Base-by-base conservation (phyloP, 1,284 basidiomycete genomes). In the Ustilago trichophora region DNA sequence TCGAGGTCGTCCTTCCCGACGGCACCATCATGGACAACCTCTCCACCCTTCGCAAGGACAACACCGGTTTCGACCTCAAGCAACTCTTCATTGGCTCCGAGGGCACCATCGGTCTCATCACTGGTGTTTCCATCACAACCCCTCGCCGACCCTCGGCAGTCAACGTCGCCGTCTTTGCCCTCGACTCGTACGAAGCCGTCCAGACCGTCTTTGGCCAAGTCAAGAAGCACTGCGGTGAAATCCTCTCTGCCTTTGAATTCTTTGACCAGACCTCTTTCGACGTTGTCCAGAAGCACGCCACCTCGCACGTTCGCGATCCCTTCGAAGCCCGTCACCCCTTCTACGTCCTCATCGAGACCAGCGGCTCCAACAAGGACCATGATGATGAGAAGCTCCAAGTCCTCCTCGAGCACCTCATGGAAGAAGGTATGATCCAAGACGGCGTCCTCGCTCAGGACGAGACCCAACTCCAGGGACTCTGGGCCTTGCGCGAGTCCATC, bases 21-120 rank as follows among this genome's bases (percentile, higher is more conserved):
- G 83, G 96, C n/a, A 92, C 91, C n/a, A 87, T 99, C 58, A 64
- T 81, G 41, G 73, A 80, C 35, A 69, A 67, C 18, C 73, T 81
- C 3, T 77, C 76, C 5, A 82, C 82, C 1, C 83, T 98, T 56
- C 87, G 96, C 42, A 99, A 99, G 84, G 96, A 99, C 83, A 99
- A 99, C 82, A 99, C 96, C 3, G 94, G 95, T n/a, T 95, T 97
- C 80, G 96, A 99, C 82, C 85, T 98, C 44, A 98, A 99, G 83
- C 96, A 98, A 82, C 87, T 99, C 7, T 99, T 98, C 83, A 97
- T 99, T 74, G 96, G 96, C 18, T 90, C 91, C 10, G 96, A 99
- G 82, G 96, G 96, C 48, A 95, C 93, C 0, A 88, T 98, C 26
- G 95, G 96, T 41, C 86, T 99, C 58, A 90, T 99, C 60, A 99